Conservation (phyloP, 352 stramenopile genomes). For the Globisporangium parvum region DNA sequence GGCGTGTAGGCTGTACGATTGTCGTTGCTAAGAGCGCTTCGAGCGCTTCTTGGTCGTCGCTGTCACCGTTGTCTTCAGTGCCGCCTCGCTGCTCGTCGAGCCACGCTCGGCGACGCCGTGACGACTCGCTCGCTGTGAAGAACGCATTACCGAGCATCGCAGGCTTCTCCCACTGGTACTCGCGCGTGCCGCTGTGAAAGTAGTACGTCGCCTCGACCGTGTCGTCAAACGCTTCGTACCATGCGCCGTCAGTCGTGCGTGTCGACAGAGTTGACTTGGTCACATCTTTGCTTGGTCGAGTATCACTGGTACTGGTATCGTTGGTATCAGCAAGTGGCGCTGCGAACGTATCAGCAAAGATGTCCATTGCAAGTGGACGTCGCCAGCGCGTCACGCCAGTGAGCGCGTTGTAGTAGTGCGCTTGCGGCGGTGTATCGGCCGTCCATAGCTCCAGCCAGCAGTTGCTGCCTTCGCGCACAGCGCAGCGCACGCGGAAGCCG, state of each 20-base stretch:
- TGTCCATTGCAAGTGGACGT: constrained; percentile 64
- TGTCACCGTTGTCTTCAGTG: constrained; percentile 9
- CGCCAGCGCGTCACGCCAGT: constrained; percentile 58
- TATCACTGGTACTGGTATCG: background rate
- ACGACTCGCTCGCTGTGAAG: constrained; percentile 37
- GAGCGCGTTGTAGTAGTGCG: constrained; percentile 84
- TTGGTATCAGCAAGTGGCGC: constrained; percentile 19
- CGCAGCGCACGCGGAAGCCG: constrained; percentile 63
- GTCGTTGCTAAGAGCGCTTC: constrained; percentile 28
- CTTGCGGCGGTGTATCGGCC: constrained; percentile 13
- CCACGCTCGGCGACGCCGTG: constrained; percentile 35
- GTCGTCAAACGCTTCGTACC: constrained; percentile 80
- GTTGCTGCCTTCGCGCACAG: constrained; percentile 61
- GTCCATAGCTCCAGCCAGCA: constrained; percentile 62
- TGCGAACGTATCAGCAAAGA: constrained; percentile 60
- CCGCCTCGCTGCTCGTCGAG: constrained; percentile 30
- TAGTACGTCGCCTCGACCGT: constrained; percentile 59
- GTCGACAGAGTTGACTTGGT: no score
- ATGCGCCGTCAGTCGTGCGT: constrained; percentile 13
- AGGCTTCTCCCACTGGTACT: constrained; percentile 71
- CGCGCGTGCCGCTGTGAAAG: constrained; percentile 65
- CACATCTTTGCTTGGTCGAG: no score
- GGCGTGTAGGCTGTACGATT: constrained; percentile 16
- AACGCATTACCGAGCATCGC: constrained; percentile 23
- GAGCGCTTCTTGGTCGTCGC: constrained; percentile 14